Percentiles rank a stretch among this genome's conserved stretches.
Evolutionary conservation across 306 rosid genomes (phyloP).

Genomic region (Chamaecrista fasciculata): DNA sequence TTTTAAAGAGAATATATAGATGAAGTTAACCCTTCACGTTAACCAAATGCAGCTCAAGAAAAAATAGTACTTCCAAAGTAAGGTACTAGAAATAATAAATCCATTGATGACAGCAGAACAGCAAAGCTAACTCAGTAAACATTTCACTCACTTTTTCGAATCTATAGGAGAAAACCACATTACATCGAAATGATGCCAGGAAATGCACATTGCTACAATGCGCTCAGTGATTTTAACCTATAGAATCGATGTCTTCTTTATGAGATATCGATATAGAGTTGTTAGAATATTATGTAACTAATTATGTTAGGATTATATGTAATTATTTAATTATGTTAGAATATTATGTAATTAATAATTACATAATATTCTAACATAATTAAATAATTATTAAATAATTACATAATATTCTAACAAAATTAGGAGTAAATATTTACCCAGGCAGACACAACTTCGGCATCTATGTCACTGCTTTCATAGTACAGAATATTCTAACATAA

Average conservation of each 20-base stretch:
- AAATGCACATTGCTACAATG: conserved; percentile 20
- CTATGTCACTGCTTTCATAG: conserved; percentile 38
- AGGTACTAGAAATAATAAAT: background rate
- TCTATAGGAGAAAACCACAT: conserved; percentile 27
- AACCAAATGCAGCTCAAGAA: background rate
- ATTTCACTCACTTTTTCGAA: background rate
- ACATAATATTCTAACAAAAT: conserved; percentile 26
- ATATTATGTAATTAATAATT: too few species aligned
- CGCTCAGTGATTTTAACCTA: conserved; percentile 3
- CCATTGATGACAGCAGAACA: conserved; percentile 14
- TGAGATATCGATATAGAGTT: conserved; percentile 14
- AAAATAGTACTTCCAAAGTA: background rate
- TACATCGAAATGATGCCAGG: conserved; percentile 11
- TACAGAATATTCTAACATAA: too few species aligned
- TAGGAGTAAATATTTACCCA: conserved; percentile 40
- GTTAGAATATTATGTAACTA: too few species aligned
- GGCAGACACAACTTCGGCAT: conserved; percentile 31
- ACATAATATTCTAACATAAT: too few species aligned
- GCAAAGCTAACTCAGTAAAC: conserved; percentile 12
- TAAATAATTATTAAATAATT: too few species aligned
- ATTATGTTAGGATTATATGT: too few species aligned
- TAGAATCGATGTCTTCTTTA: conserved; percentile 6
- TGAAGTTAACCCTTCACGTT: conserved; percentile 8
- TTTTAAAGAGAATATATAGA: conserved; percentile 3
- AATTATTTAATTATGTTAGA: too few species aligned